These are phyloP conservation scores for Tubosaeta sp. DNA, from an alignment of 768 basidiomycete genomes.

Conservation along the genomic window DNA sequence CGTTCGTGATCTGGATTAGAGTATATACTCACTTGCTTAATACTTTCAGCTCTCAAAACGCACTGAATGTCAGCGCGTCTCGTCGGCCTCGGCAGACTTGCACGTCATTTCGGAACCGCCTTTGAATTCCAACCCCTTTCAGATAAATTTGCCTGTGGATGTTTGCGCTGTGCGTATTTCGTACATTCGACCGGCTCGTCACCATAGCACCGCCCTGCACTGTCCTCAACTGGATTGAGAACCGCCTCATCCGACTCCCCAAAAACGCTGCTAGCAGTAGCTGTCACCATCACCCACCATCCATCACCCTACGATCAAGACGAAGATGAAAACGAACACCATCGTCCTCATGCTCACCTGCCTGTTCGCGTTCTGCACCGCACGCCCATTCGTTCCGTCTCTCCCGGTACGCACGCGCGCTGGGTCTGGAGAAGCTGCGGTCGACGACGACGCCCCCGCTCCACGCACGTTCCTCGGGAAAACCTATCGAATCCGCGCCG, in stretches of 20 bases:
- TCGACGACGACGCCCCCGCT: neutral
- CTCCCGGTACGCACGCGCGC: neutral
- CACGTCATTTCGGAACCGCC: too few relatives aligned
- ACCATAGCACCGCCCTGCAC: neutral
- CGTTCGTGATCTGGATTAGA: neutral
- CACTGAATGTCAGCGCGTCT: too few relatives aligned
- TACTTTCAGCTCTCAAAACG: neutral
- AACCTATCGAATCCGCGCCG: constrained; percentile 4
- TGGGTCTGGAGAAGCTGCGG: neutral
- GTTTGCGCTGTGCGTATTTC: constrained; percentile 15
- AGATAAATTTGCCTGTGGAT: too few relatives aligned
- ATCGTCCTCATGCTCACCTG: constrained; percentile 9
- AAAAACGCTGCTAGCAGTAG: neutral
- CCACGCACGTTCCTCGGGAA: constrained; percentile 15
- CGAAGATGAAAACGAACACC: neutral
- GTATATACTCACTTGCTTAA: neutral
- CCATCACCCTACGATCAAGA: neutral
- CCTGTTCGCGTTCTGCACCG: constrained; percentile 5
- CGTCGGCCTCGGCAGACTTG: too few relatives aligned
- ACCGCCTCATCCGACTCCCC: neutral
- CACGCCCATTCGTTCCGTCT: constrained; percentile 1
- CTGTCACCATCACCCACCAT: neutral
- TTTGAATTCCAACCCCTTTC: neutral
- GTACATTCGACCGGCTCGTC: neutral
- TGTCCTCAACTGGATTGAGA: neutral